Evolutionary conservation across 306 rosid genomes (phyloP), one percentile per base, ranked within the genome.

Genomic region (Cucurbita pepo): DNA sequence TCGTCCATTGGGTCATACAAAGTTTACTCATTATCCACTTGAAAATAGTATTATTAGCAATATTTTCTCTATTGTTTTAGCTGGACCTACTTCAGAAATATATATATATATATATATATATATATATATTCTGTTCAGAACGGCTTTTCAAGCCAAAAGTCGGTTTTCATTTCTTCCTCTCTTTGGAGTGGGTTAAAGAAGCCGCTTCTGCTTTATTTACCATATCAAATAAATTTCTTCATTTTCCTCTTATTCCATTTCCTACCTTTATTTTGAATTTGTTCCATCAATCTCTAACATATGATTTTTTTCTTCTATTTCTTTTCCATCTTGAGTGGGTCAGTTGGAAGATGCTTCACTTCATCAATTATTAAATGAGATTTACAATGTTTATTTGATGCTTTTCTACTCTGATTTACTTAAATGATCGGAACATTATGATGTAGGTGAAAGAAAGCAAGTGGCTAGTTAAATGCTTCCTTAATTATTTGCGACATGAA

Each of bases 381-480:
- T 43, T 16, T 43, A 64, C 52, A 18, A 25, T 50, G 52, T 51
- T 12, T 69, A 47, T 38, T 34, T 55, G 11, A 10, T 9, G 4
- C 40, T 72, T 36, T 18, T 72, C 5, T 72, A 12, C 9, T 43
- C 25, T 71, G 56, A 45, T 77, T 61, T 61, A 56, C 25, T 22
- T 64, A 64, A 36, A 37, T 62, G 74, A 53, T 60, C 59, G 73
- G 51, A 56, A 61, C 45, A 74, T 72, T 34, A 37, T 78, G 77
- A 74, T 78, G 78, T 94, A 95, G 99, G 96, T 95, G 69, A 95
- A 95, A 83, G 99, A 95, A 85, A 95, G 99, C 85, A 95, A 95
- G 80, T 95, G 99, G 97, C 92, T 91, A 76, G 95, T 95, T 77
- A 95, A 95, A 82, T 95, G 99, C 88, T 91, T 95, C 85, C 85